Conservation (phyloP, 176 grass and related monocot genomes). For the Carex parvula region DNA sequence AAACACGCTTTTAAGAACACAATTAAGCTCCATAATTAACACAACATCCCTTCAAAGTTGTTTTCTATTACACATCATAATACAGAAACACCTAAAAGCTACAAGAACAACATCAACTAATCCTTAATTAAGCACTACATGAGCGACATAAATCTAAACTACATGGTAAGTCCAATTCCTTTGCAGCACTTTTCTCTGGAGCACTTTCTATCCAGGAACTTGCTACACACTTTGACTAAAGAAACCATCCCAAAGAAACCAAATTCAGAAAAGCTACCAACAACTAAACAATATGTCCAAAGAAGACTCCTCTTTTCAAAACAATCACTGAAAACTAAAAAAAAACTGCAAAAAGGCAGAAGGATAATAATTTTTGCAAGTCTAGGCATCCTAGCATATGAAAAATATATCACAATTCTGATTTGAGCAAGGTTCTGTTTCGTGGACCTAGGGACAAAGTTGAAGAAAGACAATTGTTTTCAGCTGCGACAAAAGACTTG, state of each 20-base stretch:
- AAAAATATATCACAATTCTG: not conserved
- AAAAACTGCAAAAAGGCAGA: conserved; percentile 9
- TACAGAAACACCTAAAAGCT: conserved; percentile 23
- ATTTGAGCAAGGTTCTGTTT: too few species aligned
- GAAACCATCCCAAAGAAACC: conserved; percentile 15
- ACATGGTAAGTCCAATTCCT: conserved; percentile 13
- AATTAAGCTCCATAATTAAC: conserved; percentile 26
- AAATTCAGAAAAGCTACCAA: conserved; percentile 17
- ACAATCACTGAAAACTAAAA: conserved; percentile 11
- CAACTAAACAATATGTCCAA: conserved; percentile 23
- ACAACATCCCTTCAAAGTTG: conserved; percentile 15
- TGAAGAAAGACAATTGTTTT: too few species aligned
- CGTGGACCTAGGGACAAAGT: too few species aligned
- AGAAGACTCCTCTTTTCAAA: conserved; percentile 12
- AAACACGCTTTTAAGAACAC: conserved; percentile 15
- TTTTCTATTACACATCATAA: conserved; percentile 24
- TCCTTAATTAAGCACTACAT: conserved; percentile 19
- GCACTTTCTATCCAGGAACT: conserved; percentile 9
- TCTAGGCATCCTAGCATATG: not conserved
- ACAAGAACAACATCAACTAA: conserved; percentile 18
- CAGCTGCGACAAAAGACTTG: conserved; percentile 6
- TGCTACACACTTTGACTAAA: conserved; percentile 4
- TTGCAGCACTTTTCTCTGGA: conserved; percentile 4
- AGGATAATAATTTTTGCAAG: conserved; percentile 8
- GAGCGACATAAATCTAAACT: conserved; percentile 10